A percentile compares a stretch with the other conserved stretches of the same genome.
Conservation (phyloP, 805 yeast species). For the Sungouiozyma ichnusensis region DNA sequence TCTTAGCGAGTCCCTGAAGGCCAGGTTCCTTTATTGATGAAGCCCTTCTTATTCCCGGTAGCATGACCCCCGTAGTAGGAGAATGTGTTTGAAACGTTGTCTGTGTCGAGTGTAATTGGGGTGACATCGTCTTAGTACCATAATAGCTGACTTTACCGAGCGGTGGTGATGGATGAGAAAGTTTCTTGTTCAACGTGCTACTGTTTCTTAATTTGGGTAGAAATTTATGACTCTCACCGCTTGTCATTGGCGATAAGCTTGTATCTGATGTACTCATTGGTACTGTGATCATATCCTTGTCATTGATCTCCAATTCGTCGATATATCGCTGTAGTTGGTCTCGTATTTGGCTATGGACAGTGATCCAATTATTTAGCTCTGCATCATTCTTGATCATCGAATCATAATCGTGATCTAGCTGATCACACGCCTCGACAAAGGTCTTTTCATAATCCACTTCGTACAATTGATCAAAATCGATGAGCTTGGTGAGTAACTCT, state of each 20-base stretch:
- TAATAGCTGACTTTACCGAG: neutral
- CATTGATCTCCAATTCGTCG: neutral
- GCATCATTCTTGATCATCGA: neutral
- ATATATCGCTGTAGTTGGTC: neutral
- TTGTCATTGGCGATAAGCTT: neutral
- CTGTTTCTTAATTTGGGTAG: neutral
- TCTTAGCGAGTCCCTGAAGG: conserved; percentile 1
- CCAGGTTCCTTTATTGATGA: neutral
- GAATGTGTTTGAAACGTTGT: neutral
- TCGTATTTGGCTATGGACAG: neutral
- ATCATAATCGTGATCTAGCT: neutral
- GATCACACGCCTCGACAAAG: neutral
- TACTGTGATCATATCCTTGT: neutral
- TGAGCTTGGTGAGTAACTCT: neutral
- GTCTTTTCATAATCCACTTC: neutral
- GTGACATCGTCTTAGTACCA: neutral
- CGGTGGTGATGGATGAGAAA: neutral
- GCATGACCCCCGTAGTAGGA: neutral
- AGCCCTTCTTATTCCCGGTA: conserved; percentile 1
- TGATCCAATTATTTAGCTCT: neutral
- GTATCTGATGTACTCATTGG: too few relatives aligned
- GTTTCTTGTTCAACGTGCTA: neutral
- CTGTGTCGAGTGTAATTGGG: neutral
- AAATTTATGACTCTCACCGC: neutral
- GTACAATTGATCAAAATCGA: neutral